Evolutionary conservation across 495 filamentous ascomycete species (phyloP).

Genomic region (Letharia columbiana): DNA sequence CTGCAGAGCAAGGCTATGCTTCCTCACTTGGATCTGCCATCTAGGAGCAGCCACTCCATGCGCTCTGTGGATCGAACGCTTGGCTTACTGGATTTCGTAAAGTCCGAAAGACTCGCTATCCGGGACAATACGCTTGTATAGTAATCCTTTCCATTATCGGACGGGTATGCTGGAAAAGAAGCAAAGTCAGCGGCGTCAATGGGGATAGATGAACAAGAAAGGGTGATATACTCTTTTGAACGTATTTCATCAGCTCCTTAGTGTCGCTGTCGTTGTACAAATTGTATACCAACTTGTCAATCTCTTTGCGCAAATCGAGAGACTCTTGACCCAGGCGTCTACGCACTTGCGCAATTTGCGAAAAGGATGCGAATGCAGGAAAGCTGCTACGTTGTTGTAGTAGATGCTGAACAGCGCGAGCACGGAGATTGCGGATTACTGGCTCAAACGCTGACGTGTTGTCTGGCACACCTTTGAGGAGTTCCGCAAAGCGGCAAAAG

Average conservation of each 20-base stretch:
- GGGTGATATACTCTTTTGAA: slow-evolving; percentile 5
- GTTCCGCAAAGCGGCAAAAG: slow-evolving; percentile 19
- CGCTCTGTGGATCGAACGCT: slow-evolving; percentile 17
- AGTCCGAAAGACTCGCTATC: slow-evolving; percentile 19
- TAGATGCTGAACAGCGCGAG: slow-evolving; percentile 11
- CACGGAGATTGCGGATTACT: slow-evolving; percentile 15
- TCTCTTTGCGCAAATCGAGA: slow-evolving; percentile 13
- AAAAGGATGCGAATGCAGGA: slow-evolving; percentile 22
- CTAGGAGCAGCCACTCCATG: slow-evolving; percentile 21
- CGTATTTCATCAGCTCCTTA: slow-evolving; percentile 16
- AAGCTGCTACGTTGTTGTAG: slow-evolving; percentile 16
- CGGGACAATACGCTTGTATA: slow-evolving; percentile 18
- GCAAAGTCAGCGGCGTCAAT: neutral
- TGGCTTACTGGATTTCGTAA: slow-evolving; percentile 13
- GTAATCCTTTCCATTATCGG: slow-evolving; percentile 17
- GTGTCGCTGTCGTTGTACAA: slow-evolving; percentile 19
- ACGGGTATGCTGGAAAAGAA: slow-evolving; percentile 7
- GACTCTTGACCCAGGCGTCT: slow-evolving; percentile 15
- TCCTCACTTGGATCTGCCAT: slow-evolving; percentile 8
- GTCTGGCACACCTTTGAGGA: slow-evolving; percentile 19
- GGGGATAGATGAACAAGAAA: neutral
- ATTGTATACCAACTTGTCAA: slow-evolving; percentile 15
- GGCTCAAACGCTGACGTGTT: slow-evolving; percentile 19
- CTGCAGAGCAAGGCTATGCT: neutral
- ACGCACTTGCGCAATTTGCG: slow-evolving; percentile 20